Evolutionary conservation across 2,329 filamentous ascomycete genomes (phyloP).

Genomic region (Neopestalotiopsis rosae): DNA sequence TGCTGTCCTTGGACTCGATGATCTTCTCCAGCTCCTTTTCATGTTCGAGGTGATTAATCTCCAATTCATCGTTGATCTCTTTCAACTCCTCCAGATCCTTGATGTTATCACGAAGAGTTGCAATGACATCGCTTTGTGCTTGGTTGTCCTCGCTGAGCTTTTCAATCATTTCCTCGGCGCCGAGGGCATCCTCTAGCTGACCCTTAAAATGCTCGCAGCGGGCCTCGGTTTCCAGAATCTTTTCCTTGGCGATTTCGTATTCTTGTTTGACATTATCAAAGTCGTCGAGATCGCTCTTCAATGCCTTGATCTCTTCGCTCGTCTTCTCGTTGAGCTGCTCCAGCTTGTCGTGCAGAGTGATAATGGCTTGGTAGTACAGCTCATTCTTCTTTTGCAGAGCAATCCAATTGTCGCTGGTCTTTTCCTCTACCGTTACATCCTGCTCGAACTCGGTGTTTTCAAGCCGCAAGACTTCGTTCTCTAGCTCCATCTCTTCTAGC

Average conservation of each 20-base stretch:
- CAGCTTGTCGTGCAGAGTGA: conserved; percentile 84
- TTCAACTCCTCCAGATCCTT: conserved; percentile 88
- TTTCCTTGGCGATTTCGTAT: conserved; percentile 73
- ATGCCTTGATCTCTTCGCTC: conserved; percentile 72
- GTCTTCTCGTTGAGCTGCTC: conserved; percentile 84
- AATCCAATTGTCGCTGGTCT: conserved; percentile 84
- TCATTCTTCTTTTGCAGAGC: conserved; percentile 93
- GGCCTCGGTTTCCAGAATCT: conserved; percentile 73
- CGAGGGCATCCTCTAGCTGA: conserved; percentile 87
- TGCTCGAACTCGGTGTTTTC: conserved; percentile 85
- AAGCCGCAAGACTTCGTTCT: conserved; percentile 84
- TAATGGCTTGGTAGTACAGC: conserved; percentile 81
- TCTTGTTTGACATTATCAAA: conserved; percentile 71
- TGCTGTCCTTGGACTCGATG: conserved; percentile 83
- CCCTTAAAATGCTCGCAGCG: conserved; percentile 86
- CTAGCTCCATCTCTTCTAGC: conserved; percentile 83
- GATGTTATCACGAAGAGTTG: conserved; percentile 80
- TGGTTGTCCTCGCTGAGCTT: conserved; percentile 89
- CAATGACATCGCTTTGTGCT: conserved; percentile 80
- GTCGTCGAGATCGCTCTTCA: conserved; percentile 77
- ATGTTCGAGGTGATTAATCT: conserved; percentile 89
- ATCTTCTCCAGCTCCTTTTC: conserved; percentile 95
- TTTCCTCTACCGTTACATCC: conserved; percentile 88
- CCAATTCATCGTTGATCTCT: conserved; percentile 93
- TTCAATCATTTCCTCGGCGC: conserved; percentile 93